Evolutionary conservation across 495 filamentous ascomycete species (phyloP), one percentile per base, ranked within the genome.

Genomic region (Coniosporium apollinis): DNA sequence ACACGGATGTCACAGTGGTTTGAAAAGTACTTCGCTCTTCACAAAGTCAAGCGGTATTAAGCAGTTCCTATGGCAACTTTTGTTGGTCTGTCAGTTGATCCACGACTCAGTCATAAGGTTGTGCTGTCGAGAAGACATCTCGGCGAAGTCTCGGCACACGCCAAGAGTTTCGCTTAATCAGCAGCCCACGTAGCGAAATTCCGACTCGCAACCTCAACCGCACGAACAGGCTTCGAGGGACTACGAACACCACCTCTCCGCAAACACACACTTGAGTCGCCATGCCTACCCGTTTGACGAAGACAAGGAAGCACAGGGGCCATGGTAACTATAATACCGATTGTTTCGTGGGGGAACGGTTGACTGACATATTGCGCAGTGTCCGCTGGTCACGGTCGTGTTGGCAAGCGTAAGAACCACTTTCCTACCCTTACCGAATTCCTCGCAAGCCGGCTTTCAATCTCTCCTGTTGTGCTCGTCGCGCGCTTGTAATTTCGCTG

Each of bases 301-400:
- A 85, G 62, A 87, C 80, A 57, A 67, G 81, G 60, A 87, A 85
- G 65, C 73, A 77, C 77, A 82, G 74, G 52, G 76, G 75, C 47
- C 44, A 44, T 34, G 41, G 26, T 32, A 28, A 22, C 36, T 48
- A 35, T 39, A 13, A 35, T 39, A 13, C 30, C 41, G 13, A 37
- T 36, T 5, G 30, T 21, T 42, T 33, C 38, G 22, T 38, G 31
- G 36, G 14, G 15, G 13, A 9, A 26, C 26, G 7, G 31, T 13
- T 13, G 33, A 26, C 49, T 52, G 50, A 57, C 49, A 36, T 33
- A 31, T 34, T 30, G 85, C 59, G 82, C 92, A 64, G 85, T 94
- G 58, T 84, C 79, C 50, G 82, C 82, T 67, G 85, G 85, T 67
- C 69, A 91, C 60, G 83, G 85, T 66, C 82, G 85, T 68, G 56